Percentiles rank a stretch among this genome's conserved stretches.
Evolutionary conservation across 2,329 filamentous ascomycete species (phyloP).

Genomic region (Dendrostoma leiphaemia): DNA sequence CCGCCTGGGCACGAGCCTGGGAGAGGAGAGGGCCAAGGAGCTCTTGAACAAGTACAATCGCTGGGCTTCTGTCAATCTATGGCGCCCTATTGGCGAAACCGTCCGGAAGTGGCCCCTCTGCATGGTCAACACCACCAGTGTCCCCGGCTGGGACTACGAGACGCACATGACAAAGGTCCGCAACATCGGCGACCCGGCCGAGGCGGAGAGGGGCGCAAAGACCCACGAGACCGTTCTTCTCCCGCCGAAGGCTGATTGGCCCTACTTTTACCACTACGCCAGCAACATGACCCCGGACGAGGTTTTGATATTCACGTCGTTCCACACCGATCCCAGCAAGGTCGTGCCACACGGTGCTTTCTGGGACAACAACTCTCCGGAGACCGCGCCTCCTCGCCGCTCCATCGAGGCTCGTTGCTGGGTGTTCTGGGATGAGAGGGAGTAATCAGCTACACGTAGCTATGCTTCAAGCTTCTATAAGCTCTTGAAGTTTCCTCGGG

Average conservation of each 20-base stretch:
- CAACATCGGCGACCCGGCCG: slow-evolving; percentile 25
- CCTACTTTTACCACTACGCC: background rate
- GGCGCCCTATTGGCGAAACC: slow-evolving; percentile 26
- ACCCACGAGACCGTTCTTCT: background rate
- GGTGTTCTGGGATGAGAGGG: background rate
- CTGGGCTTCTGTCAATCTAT: slow-evolving; percentile 28
- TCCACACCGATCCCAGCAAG: slow-evolving; percentile 27
- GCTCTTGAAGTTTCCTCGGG: too few relatives aligned
- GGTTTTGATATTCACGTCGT: slow-evolving; percentile 28
- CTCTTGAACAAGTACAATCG: slow-evolving; percentile 24
- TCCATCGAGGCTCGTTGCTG: slow-evolving; percentile 29
- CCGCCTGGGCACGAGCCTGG: background rate
- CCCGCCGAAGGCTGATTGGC: background rate
- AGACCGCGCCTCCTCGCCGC: slow-evolving; percentile 25
- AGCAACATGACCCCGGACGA: slow-evolving; percentile 20
- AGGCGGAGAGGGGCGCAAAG: background rate
- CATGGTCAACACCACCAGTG: slow-evolving; percentile 26
- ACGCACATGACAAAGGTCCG: slow-evolving; percentile 26
- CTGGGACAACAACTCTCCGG: slow-evolving; percentile 27
- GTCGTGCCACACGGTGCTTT: slow-evolving; percentile 28
- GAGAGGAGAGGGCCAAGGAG: slow-evolving; percentile 22
- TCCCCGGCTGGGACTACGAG: slow-evolving; percentile 25
- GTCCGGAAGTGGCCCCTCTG: slow-evolving; percentile 28
- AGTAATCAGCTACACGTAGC: too few relatives aligned
- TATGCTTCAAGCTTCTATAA: too few relatives aligned